These are phyloP conservation scores for Colletotrichum sp. DNA, from an alignment of 2,329 filamentous ascomycete genomes.

Conservation along the genomic window DNA sequence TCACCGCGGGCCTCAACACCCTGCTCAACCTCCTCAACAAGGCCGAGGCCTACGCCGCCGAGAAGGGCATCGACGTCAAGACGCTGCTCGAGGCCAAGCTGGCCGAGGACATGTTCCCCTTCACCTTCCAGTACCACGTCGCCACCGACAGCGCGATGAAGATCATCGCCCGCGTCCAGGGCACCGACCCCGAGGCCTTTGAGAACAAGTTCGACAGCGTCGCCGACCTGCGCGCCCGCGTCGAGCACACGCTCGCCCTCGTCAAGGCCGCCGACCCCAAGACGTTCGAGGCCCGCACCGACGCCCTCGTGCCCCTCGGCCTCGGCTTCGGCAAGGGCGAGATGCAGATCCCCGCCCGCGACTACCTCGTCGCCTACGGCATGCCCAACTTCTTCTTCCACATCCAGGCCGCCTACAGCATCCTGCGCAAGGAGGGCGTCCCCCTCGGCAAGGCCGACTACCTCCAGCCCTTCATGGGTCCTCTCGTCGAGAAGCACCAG, in stretches of 20 bases:
- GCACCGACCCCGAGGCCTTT: constrained; percentile 28
- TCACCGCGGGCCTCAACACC: constrained; percentile 12
- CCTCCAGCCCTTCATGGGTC: constrained; percentile 29
- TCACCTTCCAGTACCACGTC: constrained; percentile 44
- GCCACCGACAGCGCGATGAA: constrained; percentile 33
- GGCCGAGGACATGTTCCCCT: constrained; percentile 46
- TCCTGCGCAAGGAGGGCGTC: constrained; percentile 62
- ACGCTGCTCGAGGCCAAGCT: constrained; percentile 24
- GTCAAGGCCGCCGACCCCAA: constrained; percentile 33
- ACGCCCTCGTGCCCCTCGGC: constrained; percentile 27
- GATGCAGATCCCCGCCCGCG: constrained; percentile 32
- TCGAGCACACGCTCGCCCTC: constrained; percentile 30
- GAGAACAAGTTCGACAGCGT: constrained; percentile 34
- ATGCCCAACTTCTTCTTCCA: constrained; percentile 69
- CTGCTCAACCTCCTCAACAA: constrained; percentile 13
- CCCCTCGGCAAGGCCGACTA: constrained; percentile 63
- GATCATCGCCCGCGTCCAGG: constrained; percentile 37
- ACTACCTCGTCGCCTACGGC: constrained; percentile 48
- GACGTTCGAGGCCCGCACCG: constrained; percentile 25
- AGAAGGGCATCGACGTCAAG: constrained; percentile 6
- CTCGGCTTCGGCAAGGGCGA: constrained; percentile 26
- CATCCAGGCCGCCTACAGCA: constrained; percentile 57
- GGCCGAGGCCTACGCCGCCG: constrained; percentile 2
- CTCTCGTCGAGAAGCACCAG: constrained; percentile 7
- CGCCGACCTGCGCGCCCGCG: constrained; percentile 37